Evolutionary conservation across 2,329 filamentous ascomycete genomes (phyloP), one percentile per base, ranked within the genome.

Genomic region (Colletotrichum acutatum): DNA sequence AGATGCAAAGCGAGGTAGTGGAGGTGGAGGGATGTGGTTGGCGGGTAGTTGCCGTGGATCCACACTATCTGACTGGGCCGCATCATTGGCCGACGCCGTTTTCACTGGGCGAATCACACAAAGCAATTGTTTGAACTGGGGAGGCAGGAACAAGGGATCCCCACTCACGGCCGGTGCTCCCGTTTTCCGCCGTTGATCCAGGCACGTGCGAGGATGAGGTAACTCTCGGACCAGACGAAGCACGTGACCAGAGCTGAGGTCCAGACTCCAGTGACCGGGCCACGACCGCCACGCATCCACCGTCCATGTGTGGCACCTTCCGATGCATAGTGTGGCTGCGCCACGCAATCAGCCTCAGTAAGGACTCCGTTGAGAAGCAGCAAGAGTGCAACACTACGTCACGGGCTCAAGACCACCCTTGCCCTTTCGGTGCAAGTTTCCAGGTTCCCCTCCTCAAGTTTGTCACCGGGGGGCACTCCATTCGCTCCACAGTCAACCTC

Each of bases 331-430:
- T 19, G 12, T 24, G 26, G 22, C 59, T 67, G 68, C 68, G 68
- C 68, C 63, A 71, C 68, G 57, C 30, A 53, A 26, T 19, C 24
- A 60, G 62, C 54, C 61, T 60, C 61, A 54, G 19, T 42, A 16
- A 14, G 19, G 5, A 42, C 14, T 42, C 37, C 14, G 37, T 42
- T 7, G 16, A 42, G 37, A 42, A 42, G 37, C 37, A 42, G 14
- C 3, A 24, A 12, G 14, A 37, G 60, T 42, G 24, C n/a, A 30
- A 46, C 12, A 58, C 37, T 42, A 42, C 19, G 68, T 71, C 68
- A 71, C 62, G 32, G 59, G n/a, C 34, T 64, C 56, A 30, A 49
- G 42, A 49, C 3, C 42, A 49, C 42, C 37, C 12, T 16, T 30
- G 28, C 24, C 49, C 28, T 16, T 49, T 49, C 32, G n/a, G 16